These are phyloP conservation scores for Thymus quinquecostatus DNA, from an alignment of 257 asterid species.

Conservation along the genomic window DNA sequence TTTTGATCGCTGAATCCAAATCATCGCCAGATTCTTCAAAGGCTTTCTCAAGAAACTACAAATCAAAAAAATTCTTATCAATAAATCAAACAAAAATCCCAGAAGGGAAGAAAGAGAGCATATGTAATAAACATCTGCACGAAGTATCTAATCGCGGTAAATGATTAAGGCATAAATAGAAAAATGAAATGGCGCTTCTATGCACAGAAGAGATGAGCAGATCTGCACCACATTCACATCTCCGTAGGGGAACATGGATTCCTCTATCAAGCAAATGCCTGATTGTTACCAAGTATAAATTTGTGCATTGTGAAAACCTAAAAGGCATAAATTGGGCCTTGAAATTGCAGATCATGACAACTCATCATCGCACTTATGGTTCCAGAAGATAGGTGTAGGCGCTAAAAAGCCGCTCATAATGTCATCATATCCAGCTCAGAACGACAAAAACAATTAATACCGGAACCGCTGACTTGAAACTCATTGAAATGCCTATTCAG, in stretches of 20 bases:
- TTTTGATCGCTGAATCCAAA: slow-evolving; percentile 82
- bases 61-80: slow-evolving; percentile 33
- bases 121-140: background rate
- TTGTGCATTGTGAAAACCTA: background rate
- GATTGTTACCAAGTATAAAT: slow-evolving; percentile 15
- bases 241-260: slow-evolving; percentile 14
- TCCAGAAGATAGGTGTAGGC: slow-evolving; percentile 10
- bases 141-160: slow-evolving; percentile 3
- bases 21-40: slow-evolving; percentile 80
- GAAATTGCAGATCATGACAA: slow-evolving; percentile 11
- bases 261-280: slow-evolving; percentile 6
- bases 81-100: slow-evolving; percentile 30
- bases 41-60: slow-evolving; percentile 74
- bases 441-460: slow-evolving; percentile 21
- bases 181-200: slow-evolving; percentile 14
- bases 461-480: background rate
- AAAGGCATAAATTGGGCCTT: slow-evolving; percentile 13
- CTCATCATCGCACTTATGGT: slow-evolving; percentile 11
- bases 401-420: background rate
- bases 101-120: background rate
- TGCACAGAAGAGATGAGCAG: slow-evolving; percentile 11
- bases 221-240: slow-evolving; percentile 29
- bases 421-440: slow-evolving; percentile 25
- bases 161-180: background rate
- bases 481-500: slow-evolving; percentile 4